A percentile compares a stretch with the other conserved stretches of the same genome.
phyloP scores from a whole-genome alignment of 108 stramenopile species.

The Conticribra weissflogii region DNA sequence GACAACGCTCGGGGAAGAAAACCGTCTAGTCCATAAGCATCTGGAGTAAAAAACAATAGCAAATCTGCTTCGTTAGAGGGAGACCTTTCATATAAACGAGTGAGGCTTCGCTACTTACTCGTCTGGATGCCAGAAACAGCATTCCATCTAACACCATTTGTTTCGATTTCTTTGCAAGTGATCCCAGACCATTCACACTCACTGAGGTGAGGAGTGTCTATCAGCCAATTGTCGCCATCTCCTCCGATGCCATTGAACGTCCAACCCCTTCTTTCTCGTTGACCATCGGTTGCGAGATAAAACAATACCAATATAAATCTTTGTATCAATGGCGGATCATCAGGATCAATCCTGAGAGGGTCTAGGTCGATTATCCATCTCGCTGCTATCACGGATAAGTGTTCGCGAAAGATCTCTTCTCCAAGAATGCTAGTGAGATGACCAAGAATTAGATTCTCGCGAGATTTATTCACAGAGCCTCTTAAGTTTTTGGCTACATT shows the following conservation, averaged over 20 bases:
- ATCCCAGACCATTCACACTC: not conserved
- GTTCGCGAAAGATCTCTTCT: not conserved
- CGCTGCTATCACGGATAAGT: not conserved
- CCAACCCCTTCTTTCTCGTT: not conserved
- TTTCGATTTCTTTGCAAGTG: not conserved
- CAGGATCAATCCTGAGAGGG: not conserved
- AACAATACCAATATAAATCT: not conserved
- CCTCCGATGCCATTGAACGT: not conserved
- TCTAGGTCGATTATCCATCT: not conserved
- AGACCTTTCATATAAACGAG: not conserved
- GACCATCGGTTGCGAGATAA: not conserved
- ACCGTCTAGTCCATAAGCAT: not conserved
- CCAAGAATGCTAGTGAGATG: not conserved
- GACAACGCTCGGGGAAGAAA: not conserved
- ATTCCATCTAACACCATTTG: not conserved
- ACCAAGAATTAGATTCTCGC: not conserved
- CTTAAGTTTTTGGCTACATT: no score
- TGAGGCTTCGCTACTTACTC: not conserved
- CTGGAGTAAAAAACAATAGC: not conserved
- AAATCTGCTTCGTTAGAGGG: not conserved
- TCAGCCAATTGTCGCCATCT: not conserved
- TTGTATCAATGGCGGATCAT: not conserved
- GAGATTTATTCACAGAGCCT: not conserved
- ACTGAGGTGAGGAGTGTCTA: not conserved
- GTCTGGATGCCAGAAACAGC: not conserved